These are phyloP conservation scores for Coemansia sp. DNA, from an alignment of 192 early-diverging fungal species.

Conservation along the genomic window DNA sequence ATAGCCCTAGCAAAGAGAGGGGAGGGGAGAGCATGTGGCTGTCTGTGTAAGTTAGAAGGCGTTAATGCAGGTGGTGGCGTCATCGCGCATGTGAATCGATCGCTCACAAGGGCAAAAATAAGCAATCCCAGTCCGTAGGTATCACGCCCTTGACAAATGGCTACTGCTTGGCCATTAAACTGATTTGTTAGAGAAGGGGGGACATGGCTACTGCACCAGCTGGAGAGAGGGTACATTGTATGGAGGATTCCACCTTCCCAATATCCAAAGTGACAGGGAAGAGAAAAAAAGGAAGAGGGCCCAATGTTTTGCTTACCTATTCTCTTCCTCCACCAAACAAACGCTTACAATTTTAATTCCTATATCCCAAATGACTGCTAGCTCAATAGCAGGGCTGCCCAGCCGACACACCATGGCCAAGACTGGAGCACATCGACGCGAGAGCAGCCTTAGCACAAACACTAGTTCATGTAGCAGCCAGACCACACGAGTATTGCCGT, in stretches of 20 bases:
- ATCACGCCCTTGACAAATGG: background rate
- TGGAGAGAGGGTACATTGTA: background rate
- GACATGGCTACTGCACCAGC: background rate
- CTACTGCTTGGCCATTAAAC: background rate
- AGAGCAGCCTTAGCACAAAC: conserved; percentile 46
- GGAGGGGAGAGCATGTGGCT: too few species aligned
- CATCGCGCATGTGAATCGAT: background rate
- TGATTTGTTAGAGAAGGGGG: background rate
- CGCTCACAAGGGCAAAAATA: background rate
- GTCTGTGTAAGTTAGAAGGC: too few species aligned
- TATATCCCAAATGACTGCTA: background rate
- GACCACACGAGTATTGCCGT: conserved; percentile 37
- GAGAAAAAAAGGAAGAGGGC: background rate
- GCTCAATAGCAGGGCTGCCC: background rate
- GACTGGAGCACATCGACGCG: conserved; percentile 13
- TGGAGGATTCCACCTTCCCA: too few species aligned
- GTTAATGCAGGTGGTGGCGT: background rate
- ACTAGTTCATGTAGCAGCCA: conserved; percentile 34
- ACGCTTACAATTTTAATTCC: background rate
- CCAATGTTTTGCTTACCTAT: background rate
- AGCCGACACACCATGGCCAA: background rate
- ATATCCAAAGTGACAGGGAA: background rate
- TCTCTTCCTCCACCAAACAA: background rate
- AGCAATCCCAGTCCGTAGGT: background rate
- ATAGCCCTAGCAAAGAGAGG: too few species aligned